Evolutionary conservation across 2,329 filamentous ascomycete genomes (phyloP).

Genomic region (Botryotinia globosa): DNA sequence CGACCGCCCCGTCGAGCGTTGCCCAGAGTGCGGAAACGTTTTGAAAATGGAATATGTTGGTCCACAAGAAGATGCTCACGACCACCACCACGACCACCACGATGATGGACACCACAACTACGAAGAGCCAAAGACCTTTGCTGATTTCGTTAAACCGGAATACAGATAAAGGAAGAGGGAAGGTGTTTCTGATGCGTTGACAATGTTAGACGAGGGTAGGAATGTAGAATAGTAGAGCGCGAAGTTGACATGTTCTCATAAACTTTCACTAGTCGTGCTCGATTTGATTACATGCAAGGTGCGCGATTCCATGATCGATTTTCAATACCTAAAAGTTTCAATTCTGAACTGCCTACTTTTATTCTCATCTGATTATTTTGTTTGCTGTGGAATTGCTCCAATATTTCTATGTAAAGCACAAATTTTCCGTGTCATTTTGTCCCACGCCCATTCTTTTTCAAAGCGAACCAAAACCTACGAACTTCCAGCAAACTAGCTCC

Average conservation of each 20-base stretch:
- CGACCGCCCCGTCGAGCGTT: slow-evolving; percentile 89
- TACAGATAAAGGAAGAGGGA: slow-evolving; percentile 64
- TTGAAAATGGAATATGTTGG: slow-evolving; percentile 99
- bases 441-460: slow-evolving; percentile 10
- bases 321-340: not conserved
- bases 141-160: slow-evolving; percentile 91
- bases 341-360: not conserved
- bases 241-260: slow-evolving; percentile 13
- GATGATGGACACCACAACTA: slow-evolving; percentile 51
- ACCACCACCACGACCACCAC: slow-evolving; percentile 51
- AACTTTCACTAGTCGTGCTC: slow-evolving; percentile 8
- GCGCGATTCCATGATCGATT: slow-evolving; percentile 1
- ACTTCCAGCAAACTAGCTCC: slow-evolving; percentile 6
- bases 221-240: slow-evolving; percentile 15
- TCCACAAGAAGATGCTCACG: slow-evolving; percentile 62
- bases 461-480: slow-evolving; percentile 14
- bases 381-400: slow-evolving; percentile 13
- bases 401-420: slow-evolving; percentile 10
- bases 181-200: not conserved
- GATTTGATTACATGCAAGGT: slow-evolving; percentile 1
- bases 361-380: slow-evolving; percentile 10
- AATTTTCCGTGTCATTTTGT: slow-evolving; percentile 11
- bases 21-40: slow-evolving; percentile 92
- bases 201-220: not conserved
- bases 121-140: slow-evolving; percentile 95